Evolutionary conservation across 805 yeast genomes (phyloP), one percentile per base, ranked within the genome.

Genomic region (Groenewaldozyma tartarivorans): DNA sequence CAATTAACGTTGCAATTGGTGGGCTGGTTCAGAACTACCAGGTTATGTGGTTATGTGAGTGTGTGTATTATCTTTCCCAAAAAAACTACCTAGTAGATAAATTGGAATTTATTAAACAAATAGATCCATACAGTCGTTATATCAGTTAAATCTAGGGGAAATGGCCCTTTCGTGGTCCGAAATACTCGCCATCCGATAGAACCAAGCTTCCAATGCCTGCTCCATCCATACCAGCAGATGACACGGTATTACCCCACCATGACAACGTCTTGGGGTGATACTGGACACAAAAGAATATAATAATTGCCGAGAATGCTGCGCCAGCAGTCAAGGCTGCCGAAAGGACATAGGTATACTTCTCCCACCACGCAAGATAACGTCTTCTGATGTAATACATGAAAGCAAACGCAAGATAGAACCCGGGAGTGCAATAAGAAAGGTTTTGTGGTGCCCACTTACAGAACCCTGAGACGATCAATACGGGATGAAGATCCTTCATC

Each of bases 261-360:
- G 59, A 45, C 2, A 68, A 32, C 9, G 51, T 49, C 11, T 53
- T 54, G 7, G 57, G 52, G 15, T 61, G 57, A 43, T 55, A 64
- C 41, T 61, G 66, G 2, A 67, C 67, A 0, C 66, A 54, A 48
- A 68, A 66, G 49, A 71, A 71, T 18, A 68, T 63, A 36, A 69
- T 39, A 35, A 71, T 52, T 1, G 74, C 72, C 43, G 70, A 62
- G 46, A 68, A 67, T 2, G 75, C 75, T 17, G 67, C 67, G 1
- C 75, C 77, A 3, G 74, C 71, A 2, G 69, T 64, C 5, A 71
- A 55, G 1, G 71, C 74, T 43, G 72, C 66, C 24, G 71, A 66
- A 33, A 71, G 56, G 11, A 71, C 64, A 48, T 71, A 71, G 48
- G 69, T 70, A 53, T 71, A 71, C 55, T 69, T 70, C 39, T 69